Percentiles rank a stretch among this genome's conserved stretches.
phyloP scores from a whole-genome alignment of 345 rosid species.

The Clausena lansium region DNA sequence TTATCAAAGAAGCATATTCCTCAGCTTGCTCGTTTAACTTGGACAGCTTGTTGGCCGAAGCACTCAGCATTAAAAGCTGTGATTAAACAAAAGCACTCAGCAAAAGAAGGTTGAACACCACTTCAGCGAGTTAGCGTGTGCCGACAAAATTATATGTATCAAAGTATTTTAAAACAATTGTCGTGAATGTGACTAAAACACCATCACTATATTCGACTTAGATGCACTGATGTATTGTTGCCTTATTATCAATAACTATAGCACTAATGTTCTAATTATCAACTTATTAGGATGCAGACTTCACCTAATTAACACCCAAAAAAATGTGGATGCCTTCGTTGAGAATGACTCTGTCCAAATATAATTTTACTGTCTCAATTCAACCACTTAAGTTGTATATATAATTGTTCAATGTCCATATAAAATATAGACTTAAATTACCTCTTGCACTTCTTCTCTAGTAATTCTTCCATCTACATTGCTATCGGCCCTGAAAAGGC shows the following conservation, averaged over 20 bases:
- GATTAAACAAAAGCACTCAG: constrained; percentile 20
- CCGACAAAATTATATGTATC: not conserved
- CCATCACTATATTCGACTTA: not conserved
- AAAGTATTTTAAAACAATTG: not conserved
- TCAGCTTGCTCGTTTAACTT: constrained; percentile 92
- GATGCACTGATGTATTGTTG: not conserved
- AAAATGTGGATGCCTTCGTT: too few species aligned
- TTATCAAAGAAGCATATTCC: constrained; percentile 84
- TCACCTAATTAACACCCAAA: not conserved
- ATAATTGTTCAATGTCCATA: too few species aligned
- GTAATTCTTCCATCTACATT: constrained; percentile 88
- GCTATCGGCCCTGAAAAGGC: constrained; percentile 74
- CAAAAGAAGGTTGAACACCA: not conserved
- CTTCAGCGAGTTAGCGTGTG: not conserved
- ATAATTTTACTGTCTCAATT: too few species aligned
- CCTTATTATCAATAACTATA: not conserved
- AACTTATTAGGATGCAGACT: not conserved
- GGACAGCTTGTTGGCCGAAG: constrained; percentile 88
- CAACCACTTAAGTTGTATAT: too few species aligned
- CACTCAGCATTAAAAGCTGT: constrained; percentile 95
- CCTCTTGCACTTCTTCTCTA: constrained; percentile 86
- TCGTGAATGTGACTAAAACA: not conserved
- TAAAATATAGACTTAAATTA: constrained; percentile 6
- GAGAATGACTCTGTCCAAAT: too few species aligned
- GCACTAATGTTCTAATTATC: too few species aligned